Percentiles rank a stretch among this genome's conserved stretches.
Conservation (phyloP, 805 yeast genomes). For the Wickerhamomyces ciferrii region DNA sequence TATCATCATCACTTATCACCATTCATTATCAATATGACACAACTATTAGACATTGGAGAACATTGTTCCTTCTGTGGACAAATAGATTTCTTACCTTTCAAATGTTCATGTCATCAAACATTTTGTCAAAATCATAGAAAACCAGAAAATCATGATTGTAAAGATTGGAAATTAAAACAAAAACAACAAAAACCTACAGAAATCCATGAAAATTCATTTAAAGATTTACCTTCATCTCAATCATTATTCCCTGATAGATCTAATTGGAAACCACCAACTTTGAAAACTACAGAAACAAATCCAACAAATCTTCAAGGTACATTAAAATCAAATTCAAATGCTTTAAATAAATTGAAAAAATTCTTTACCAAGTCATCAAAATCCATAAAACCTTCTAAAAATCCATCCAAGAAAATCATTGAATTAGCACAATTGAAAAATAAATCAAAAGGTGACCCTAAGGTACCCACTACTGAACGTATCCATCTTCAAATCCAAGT, state of each 20-base stretch:
- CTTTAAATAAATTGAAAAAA: constrained; percentile 15
- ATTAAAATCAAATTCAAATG: constrained; percentile 6
- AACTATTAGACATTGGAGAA: constrained; percentile 24
- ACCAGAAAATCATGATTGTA: constrained; percentile 19
- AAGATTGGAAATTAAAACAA: background rate
- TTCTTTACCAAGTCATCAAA: constrained; percentile 10
- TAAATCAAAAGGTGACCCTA: constrained; percentile 19
- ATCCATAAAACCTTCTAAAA: constrained; percentile 2
- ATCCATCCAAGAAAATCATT: constrained; percentile 16
- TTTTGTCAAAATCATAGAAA: constrained; percentile 19
- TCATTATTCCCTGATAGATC: constrained; percentile 21
- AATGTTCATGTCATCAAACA: constrained; percentile 17
- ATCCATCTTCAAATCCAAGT: constrained; percentile 20
- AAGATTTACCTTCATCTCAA: constrained; percentile 15
- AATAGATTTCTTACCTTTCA: constrained; percentile 23
- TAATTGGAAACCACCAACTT: constrained; percentile 11
- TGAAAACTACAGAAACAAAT: constrained; percentile 13
- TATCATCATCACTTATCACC: constrained; percentile 12
- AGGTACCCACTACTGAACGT: constrained; percentile 13
- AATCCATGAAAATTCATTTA: background rate
- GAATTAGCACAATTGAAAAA: constrained; percentile 15
- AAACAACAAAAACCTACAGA: background rate
- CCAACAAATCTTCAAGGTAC: constrained; percentile 9
- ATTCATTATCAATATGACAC: no score
- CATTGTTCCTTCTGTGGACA: constrained; percentile 25